These are phyloP conservation scores for Fusarium subglutinans DNA, from an alignment of 2,329 filamentous ascomycete species.

Conservation along the genomic window DNA sequence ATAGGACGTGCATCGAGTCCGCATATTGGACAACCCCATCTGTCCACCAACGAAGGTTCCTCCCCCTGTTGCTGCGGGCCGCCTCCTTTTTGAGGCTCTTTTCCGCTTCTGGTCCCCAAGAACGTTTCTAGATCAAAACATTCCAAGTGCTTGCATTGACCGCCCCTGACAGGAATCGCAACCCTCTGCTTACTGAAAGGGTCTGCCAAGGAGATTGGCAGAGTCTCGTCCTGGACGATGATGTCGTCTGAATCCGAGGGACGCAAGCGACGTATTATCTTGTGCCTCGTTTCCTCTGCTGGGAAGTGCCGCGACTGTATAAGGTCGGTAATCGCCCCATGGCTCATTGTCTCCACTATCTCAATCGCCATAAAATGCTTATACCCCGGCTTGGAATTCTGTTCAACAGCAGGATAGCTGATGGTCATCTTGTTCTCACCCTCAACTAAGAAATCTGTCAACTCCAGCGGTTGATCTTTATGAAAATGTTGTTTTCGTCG, in stretches of 20 bases:
- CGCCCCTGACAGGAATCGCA: constrained; percentile 75
- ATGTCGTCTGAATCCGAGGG: constrained; percentile 64
- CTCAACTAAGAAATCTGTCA: constrained; percentile 67
- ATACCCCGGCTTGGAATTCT: constrained; percentile 36
- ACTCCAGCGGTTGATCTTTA: constrained; percentile 78
- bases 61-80: constrained; percentile 9
- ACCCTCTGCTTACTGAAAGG: constrained; percentile 74
- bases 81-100: constrained; percentile 43
- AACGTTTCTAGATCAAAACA: constrained; percentile 92
- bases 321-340: constrained; percentile 54
- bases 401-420: constrained; percentile 47
- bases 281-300: constrained; percentile 59
- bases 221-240: constrained; percentile 63
- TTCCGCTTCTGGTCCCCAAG: constrained; percentile 70
- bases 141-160: constrained; percentile 77
- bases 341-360: constrained; percentile 65
- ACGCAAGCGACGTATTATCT: constrained; percentile 63
- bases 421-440: constrained; percentile 73
- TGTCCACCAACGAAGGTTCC: constrained; percentile 69
- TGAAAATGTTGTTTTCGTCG: constrained; percentile 77
- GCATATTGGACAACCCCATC: constrained; percentile 91
- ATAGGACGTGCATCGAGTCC: constrained; percentile 78
- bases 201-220: constrained; percentile 70
- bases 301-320: constrained; percentile 52
- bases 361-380: constrained; percentile 75